Conservation (phyloP, 495 filamentous ascomycete genomes). For the Penicillium desertorum region DNA sequence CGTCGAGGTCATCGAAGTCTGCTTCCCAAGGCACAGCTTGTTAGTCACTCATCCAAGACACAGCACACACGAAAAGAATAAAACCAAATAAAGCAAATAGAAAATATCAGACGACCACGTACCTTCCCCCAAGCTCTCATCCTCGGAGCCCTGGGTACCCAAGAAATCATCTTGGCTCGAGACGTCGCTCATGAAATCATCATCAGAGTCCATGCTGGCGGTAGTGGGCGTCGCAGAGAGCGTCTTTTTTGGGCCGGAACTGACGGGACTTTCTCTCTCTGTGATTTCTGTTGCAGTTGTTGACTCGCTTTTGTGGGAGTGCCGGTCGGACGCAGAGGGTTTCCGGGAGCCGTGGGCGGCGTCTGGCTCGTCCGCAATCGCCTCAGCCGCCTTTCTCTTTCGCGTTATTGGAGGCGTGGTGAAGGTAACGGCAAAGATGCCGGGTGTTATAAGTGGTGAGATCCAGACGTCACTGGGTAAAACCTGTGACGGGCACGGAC, state of each 20-base stretch:
- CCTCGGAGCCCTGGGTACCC: constrained; percentile 67
- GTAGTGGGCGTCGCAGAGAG: constrained; percentile 46
- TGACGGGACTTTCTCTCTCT: constrained; percentile 13
- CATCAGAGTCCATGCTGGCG: constrained; percentile 86
- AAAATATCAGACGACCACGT: constrained; percentile 29
- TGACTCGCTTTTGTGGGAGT: constrained; percentile 13
- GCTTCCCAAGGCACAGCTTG: constrained; percentile 11
- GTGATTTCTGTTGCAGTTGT: constrained; percentile 12
- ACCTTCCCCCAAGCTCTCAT: constrained; percentile 79
- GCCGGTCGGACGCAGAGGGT: constrained; percentile 21
- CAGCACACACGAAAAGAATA: background rate
- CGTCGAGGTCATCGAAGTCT: constrained; percentile 76
- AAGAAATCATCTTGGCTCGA: constrained; percentile 76
- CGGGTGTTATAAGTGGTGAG: constrained; percentile 4
- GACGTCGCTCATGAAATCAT: constrained; percentile 86
- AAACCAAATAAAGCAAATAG: background rate
- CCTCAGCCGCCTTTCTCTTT: constrained; percentile 92
- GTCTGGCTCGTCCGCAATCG: constrained; percentile 42
- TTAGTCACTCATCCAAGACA: background rate
- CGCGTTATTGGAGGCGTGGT: constrained; percentile 69
- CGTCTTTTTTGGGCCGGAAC: constrained; percentile 17
- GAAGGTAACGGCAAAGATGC: constrained; percentile 34
- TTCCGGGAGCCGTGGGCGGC: constrained; percentile 31
- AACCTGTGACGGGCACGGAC: constrained; percentile 9
- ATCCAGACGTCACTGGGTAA: constrained; percentile 9